These are phyloP conservation scores for Phytophthora sp. DNA, from an alignment of 352 stramenopile genomes.

Conservation along the genomic window DNA sequence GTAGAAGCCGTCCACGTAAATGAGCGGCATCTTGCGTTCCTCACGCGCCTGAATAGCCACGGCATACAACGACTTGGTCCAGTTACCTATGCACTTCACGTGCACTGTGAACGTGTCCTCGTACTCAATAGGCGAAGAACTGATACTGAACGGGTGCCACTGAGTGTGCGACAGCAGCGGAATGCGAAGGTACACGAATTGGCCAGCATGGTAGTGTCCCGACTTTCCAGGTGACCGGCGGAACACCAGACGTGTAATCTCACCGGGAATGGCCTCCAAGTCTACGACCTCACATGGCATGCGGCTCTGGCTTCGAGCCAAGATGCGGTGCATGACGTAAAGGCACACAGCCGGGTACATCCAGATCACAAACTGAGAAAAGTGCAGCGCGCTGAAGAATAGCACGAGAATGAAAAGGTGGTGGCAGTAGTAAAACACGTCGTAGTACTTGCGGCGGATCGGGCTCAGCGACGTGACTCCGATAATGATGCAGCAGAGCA, in stretches of 20 bases:
- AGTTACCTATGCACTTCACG: slow-evolving; percentile 80
- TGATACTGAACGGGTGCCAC: slow-evolving; percentile 90
- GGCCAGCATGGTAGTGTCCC: slow-evolving; percentile 81
- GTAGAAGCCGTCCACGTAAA: slow-evolving; percentile 87
- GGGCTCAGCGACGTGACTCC: slow-evolving; percentile 72
- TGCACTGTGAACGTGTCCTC: slow-evolving; percentile 87
- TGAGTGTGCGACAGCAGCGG: slow-evolving; percentile 74
- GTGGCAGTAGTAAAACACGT: slow-evolving; percentile 90
- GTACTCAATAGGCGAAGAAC: slow-evolving; percentile 83
- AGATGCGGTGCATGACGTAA: slow-evolving; percentile 84
- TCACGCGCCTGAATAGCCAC: slow-evolving; percentile 79
- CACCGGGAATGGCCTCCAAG: slow-evolving; percentile 80
- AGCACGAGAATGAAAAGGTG: slow-evolving; percentile 88
- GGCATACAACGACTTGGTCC: slow-evolving; percentile 76
- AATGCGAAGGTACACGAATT: slow-evolving; percentile 83
- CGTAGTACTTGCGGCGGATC: slow-evolving; percentile 82
- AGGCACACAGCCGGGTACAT: slow-evolving; percentile 84
- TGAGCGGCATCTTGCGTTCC: slow-evolving; percentile 78
- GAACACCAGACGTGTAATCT: slow-evolving; percentile 86
- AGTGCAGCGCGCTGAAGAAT: slow-evolving; percentile 71
- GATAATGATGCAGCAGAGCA: slow-evolving; percentile 78
- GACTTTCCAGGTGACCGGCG: slow-evolving; percentile 73
- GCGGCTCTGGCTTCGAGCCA: slow-evolving; percentile 69
- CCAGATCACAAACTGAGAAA: slow-evolving; percentile 83
- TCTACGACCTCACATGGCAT: slow-evolving; percentile 82